Evolutionary conservation across 306 rosid genomes (phyloP).

Genomic region (Vigna reflexopilosa): DNA sequence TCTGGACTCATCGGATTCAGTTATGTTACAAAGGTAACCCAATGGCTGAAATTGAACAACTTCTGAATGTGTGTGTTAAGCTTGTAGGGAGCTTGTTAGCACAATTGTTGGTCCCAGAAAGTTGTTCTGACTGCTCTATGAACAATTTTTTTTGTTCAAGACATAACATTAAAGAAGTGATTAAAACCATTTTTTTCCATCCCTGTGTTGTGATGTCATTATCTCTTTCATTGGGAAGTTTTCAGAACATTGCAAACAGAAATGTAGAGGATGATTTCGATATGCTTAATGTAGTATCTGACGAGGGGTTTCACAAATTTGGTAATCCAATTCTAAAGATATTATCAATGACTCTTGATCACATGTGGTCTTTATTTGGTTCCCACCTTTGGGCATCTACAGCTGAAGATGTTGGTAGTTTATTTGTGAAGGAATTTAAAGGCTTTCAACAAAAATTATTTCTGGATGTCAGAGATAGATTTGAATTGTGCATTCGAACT

Average conservation of each 20-base stretch:
- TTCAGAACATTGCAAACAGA: constrained; percentile 44
- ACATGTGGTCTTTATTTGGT: constrained; percentile 55
- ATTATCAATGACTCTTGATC: constrained; percentile 63
- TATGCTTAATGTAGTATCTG: constrained; percentile 50
- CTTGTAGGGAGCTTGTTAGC: constrained; percentile 57
- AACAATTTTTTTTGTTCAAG: constrained; percentile 52
- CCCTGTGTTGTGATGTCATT: constrained; percentile 65
- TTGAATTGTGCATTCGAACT: constrained; percentile 53
- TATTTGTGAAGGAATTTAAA: constrained; percentile 59
- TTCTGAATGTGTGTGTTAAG: constrained; percentile 62
- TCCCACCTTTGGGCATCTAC: constrained; percentile 46
- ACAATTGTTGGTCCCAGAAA: constrained; percentile 53
- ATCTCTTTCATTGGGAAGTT: constrained; percentile 59
- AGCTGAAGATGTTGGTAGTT: constrained; percentile 46
- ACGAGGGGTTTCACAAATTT: constrained; percentile 54
- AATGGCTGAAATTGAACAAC: constrained; percentile 54
- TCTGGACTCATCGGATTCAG: constrained; percentile 72
- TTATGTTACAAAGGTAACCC: constrained; percentile 56
- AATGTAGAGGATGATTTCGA: constrained; percentile 46
- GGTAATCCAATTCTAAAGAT: constrained; percentile 64
- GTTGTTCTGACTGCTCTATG: constrained; percentile 44
- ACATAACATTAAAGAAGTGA: constrained; percentile 60
- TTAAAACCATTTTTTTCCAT: constrained; percentile 67
- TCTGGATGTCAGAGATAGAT: constrained; percentile 56
- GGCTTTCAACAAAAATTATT: constrained; percentile 57